Percentiles rank a stretch among this genome's conserved stretches.
phyloP scores from a whole-genome alignment of 2,329 filamentous ascomycete genomes.

The Alternaria sp. region DNA sequence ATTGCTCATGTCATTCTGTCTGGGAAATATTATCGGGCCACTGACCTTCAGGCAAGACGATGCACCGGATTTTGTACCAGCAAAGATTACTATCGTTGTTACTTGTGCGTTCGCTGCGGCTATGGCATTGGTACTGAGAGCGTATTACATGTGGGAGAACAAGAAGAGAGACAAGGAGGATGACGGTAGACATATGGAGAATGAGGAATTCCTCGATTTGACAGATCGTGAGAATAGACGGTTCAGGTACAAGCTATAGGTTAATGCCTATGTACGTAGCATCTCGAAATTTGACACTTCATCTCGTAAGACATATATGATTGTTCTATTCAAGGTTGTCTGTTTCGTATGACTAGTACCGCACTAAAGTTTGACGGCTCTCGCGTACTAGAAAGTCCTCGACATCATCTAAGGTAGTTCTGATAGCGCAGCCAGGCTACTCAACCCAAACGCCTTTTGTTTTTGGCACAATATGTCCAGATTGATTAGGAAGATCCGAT shows the following conservation, averaged over 20 bases:
- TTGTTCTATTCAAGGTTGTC: background rate
- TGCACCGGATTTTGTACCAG: slow-evolving; percentile 47
- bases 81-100: slow-evolving; percentile 56
- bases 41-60: slow-evolving; percentile 53
- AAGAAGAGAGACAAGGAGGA: slow-evolving; percentile 32
- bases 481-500: too few relatives aligned
- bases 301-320: background rate
- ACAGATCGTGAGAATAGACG: slow-evolving; percentile 48
- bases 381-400: background rate
- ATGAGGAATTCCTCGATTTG: slow-evolving; percentile 49
- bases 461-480: too few relatives aligned
- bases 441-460: background rate
- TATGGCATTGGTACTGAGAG: slow-evolving; percentile 49
- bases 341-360: background rate
- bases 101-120: slow-evolving; percentile 48
- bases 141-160: slow-evolving; percentile 43
- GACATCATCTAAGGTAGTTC: background rate
- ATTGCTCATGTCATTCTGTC: slow-evolving; percentile 54
- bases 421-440: background rate
- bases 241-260: slow-evolving; percentile 32
- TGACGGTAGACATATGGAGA: slow-evolving; percentile 20
- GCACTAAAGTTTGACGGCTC: background rate
- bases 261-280: background rate
- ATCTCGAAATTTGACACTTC: background rate
- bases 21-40: slow-evolving; percentile 54